These are phyloP conservation scores for Melanogaster broomeanus DNA, from an alignment of 768 basidiomycete genomes.

Conservation along the genomic window DNA sequence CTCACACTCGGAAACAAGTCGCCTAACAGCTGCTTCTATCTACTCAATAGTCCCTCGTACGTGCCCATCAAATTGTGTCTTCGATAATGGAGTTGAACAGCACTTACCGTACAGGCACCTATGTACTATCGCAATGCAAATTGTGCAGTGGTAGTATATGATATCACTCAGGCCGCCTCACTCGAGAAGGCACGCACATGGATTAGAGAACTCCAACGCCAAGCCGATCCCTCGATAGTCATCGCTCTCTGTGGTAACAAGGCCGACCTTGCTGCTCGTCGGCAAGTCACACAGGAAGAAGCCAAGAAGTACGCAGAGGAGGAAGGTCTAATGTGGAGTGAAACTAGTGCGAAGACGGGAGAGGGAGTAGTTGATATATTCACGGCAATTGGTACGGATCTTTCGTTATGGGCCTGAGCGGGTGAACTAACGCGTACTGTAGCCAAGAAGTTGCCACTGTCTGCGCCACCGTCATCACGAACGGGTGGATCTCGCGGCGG, in stretches of 20 bases:
- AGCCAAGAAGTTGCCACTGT: conserved; percentile 91
- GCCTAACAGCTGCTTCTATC: neutral
- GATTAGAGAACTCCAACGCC: conserved; percentile 96
- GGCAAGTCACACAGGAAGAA: conserved; percentile 85
- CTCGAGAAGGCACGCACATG: conserved; percentile 95
- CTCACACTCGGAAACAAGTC: neutral
- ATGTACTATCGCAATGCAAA: conserved; percentile 98
- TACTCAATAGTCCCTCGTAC: conserved; percentile 44
- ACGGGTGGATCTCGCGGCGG: conserved; percentile 52
- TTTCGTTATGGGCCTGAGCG: neutral
- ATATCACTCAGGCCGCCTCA: conserved; percentile 90
- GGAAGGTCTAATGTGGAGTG: conserved; percentile 91
- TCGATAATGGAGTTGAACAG: neutral
- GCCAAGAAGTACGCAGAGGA: conserved; percentile 92
- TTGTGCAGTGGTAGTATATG: conserved; percentile 93
- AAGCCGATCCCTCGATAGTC: conserved; percentile 95
- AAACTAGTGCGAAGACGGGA: conserved; percentile 88
- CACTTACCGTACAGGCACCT: conserved; percentile 58
- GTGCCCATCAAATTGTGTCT: conserved; percentile 20
- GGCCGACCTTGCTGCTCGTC: conserved; percentile 78
- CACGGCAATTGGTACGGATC: conserved; percentile 73
- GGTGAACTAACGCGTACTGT: conserved; percentile 8
- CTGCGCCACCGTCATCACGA: conserved; percentile 66
- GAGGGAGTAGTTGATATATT: conserved; percentile 88
- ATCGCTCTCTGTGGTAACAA: conserved; percentile 98